Evolutionary conservation across 306 rosid genomes (phyloP).

Genomic region (Cucurbita maxima): DNA sequence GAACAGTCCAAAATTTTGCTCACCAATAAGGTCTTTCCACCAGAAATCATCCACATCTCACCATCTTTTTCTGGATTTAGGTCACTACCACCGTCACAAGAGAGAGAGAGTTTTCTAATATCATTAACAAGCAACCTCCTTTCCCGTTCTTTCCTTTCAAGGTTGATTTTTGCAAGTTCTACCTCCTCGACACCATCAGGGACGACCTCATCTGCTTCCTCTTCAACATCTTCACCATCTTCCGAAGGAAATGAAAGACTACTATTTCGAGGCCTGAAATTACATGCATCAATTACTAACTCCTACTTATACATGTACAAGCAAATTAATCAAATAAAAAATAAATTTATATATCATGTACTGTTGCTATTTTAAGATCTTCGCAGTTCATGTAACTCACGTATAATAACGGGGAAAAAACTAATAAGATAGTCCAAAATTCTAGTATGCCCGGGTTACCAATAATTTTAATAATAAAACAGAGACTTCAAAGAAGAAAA

Average conservation of each 20-base stretch:
- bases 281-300: conserved; percentile 15
- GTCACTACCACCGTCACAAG: conserved; percentile 48
- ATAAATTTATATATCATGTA: background rate
- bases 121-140: conserved; percentile 75
- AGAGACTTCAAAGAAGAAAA: too few species aligned
- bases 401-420: background rate
- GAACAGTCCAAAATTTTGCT: conserved; percentile 13
- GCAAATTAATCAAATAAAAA: background rate
- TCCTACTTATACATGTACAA: conserved; percentile 11
- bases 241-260: conserved; percentile 70
- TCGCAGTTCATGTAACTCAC: background rate
- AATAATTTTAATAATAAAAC: background rate
- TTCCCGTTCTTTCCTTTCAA: conserved; percentile 73
- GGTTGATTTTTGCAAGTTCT: conserved; percentile 80
- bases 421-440: background rate
- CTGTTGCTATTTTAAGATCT: background rate
- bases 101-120: conserved; percentile 56
- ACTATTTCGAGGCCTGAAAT: conserved; percentile 85
- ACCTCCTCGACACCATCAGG: conserved; percentile 99
- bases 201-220: conserved; percentile 93
- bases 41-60: conserved; percentile 74
- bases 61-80: conserved; percentile 57
- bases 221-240: conserved; percentile 93
- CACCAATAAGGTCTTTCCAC: conserved; percentile 69
- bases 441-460: background rate